These are phyloP conservation scores for Eucalyptus curtisii DNA, from an alignment of 345 rosid genomes.

Conservation along the genomic window DNA sequence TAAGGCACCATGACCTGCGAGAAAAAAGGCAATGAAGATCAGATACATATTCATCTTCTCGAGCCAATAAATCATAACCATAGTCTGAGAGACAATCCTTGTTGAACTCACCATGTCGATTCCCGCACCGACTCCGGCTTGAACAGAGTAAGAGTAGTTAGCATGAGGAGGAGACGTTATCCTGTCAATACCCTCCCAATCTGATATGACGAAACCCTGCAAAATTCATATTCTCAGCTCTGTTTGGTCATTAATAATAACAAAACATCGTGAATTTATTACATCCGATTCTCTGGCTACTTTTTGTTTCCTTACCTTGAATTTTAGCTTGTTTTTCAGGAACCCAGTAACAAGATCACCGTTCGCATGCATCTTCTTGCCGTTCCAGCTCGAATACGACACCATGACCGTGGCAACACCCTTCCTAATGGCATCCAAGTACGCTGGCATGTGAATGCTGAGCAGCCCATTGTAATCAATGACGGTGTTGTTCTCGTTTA, in stretches of 20 bases:
- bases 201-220: conserved; percentile 58
- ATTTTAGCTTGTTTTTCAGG: conserved; percentile 60
- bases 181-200: conserved; percentile 59
- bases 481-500: conserved; percentile 64
- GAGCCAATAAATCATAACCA: neutral
- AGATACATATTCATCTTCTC: neutral
- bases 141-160: conserved; percentile 47
- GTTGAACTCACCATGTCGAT: conserved; percentile 44
- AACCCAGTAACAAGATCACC: conserved; percentile 45
- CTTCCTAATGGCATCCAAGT: conserved; percentile 46
- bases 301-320: conserved; percentile 21
- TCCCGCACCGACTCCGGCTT: conserved; percentile 35
- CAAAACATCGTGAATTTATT: neutral
- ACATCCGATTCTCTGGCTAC: neutral
- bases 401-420: conserved; percentile 82
- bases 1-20: conserved; percentile 35
- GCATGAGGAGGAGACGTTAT: conserved; percentile 57
- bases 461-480: conserved; percentile 36
- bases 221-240: neutral
- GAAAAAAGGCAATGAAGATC: neutral
- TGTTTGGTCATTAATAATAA: neutral
- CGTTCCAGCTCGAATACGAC: conserved; percentile 90
- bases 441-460: conserved; percentile 66
- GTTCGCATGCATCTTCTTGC: conserved; percentile 80
- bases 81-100: neutral